Evolutionary conservation across 495 filamentous ascomycete genomes (phyloP), one percentile per base, ranked within the genome.

Genomic region (Trypethelium eluteriae): DNA sequence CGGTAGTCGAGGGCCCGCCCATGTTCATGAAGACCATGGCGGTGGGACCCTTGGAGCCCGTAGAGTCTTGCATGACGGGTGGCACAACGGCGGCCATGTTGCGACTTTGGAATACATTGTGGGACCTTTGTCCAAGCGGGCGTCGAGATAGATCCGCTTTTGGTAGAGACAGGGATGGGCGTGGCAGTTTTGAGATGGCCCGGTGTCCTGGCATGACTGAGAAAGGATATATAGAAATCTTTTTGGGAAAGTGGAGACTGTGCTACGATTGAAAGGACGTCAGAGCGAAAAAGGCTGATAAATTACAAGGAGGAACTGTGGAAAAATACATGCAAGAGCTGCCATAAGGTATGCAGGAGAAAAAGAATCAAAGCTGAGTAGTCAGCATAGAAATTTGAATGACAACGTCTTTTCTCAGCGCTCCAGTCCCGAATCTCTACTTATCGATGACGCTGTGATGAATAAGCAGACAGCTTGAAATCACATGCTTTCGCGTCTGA

Each of bases 21-120:
- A 99, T 99, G 79, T 99, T 99, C 76, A 99, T 83, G 69, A 99
- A 96, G 5, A 99, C 93, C 84, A 99, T 96, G 47, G 95, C 95
- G 0, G 95, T 99, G 4, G 86, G 86, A 1, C 86, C 86, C 74
- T 86, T 85, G 0, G 85, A 81, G 14, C 84, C 78, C 1, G 81
- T 81, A 2, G 79, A 73, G 83, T 88, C 80, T 73, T 92, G 89
- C 3, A 87, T 90, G 3, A 91, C 89, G 3, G 92, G 89, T 2
- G 88, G 89, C 0, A 83, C 83, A 38, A 85, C 82, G 71, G 78
- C 68, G 80, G 79, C 68, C 77, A 64, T 70, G 12, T 36, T 59
- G 18, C 53, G 18, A 3, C 3, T 59, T 36, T 59, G 53, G 53
- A 59, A 6, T 6, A 32, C 6, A 7, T 10, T 36, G 18, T 11